Conservation (phyloP, 2,329 filamentous ascomycete genomes). For the Pyricularia grisea region DNA sequence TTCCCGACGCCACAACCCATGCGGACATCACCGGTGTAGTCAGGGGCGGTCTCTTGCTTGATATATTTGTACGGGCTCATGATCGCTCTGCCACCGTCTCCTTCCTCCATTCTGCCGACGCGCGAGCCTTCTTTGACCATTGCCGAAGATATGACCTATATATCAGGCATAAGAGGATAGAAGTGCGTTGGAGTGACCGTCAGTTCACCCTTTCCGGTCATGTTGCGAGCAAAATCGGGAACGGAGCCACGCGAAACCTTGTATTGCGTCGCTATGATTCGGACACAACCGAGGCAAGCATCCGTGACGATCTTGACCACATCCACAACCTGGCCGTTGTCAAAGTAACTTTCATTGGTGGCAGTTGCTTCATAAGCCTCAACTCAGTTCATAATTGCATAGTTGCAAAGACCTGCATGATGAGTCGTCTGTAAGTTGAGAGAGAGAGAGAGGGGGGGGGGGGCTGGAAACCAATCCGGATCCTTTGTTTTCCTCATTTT, state of each 20-base stretch:
- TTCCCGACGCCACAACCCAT: slow-evolving; percentile 54
- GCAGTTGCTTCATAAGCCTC: slow-evolving; percentile 59
- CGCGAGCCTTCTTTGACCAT: slow-evolving; percentile 56
- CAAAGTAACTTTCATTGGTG: slow-evolving; percentile 47
- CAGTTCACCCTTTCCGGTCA: slow-evolving; percentile 59
- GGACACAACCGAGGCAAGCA: slow-evolving; percentile 50
- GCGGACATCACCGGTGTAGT: slow-evolving; percentile 55
- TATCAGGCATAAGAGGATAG: slow-evolving; percentile 56
- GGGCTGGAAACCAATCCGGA: background rate
- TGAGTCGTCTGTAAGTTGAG: slow-evolving; percentile 43
- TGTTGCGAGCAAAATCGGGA: slow-evolving; percentile 52
- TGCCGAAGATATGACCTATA: slow-evolving; percentile 57
- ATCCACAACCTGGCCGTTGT: slow-evolving; percentile 72
- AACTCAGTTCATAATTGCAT: slow-evolving; percentile 71
- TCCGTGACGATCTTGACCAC: slow-evolving; percentile 69
- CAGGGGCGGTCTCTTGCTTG: slow-evolving; percentile 61
- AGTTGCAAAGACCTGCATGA: slow-evolving; percentile 71
- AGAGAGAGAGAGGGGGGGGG: too few relatives aligned
- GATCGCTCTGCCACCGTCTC: slow-evolving; percentile 58
- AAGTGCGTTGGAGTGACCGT: slow-evolving; percentile 59
- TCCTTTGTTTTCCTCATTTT: background rate
- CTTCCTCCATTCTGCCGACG: slow-evolving; percentile 56
- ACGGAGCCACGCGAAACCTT: slow-evolving; percentile 65
- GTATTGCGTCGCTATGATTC: slow-evolving; percentile 51
- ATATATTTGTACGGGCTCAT: slow-evolving; percentile 51